Evolutionary conservation across 768 basidiomycete species (phyloP), one percentile per base, ranked within the genome.

Genomic region (Flagelloscypha sp.): DNA sequence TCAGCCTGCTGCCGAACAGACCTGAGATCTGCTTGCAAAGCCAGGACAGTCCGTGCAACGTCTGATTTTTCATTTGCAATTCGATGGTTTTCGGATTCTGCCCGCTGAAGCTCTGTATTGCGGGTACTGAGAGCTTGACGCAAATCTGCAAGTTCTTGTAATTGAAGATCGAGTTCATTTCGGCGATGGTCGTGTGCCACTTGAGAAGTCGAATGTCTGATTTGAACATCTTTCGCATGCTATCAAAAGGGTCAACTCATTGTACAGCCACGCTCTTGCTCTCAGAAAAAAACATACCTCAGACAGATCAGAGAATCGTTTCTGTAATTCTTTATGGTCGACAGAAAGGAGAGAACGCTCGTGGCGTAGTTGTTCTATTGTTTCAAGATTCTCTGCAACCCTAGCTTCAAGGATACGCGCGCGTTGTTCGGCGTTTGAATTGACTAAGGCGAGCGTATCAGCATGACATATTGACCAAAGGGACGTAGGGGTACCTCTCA

Each of bases 1-100:
- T 84, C 81, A 0, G 86, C 87, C 40, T 88, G 83, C 33, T 70
- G 66, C 37, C 75, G 70, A 12, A 94, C 84, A 7, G 84, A 76
- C 38, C 64, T 64, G 16, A 94, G 66, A 50, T 93, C 88, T 4
- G 71, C 62, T 47, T 90, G 81, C 21, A 93, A 66, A 0, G 52
- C 54, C 4, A 72, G 68, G n/a, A 90, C 78, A 3, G 74, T 81
- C 27, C 63, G 66, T 1, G 73, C 69, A 38, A 88, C 74, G 42
- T 77, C 75, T 33, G 57, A 71, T 52, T 77, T 81, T 62, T 81
- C 84, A 2, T 65, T 60, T 13, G 61, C 63, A 40, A 78, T 68
- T 28, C 70, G 74, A 16, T 72, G 62, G 49, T 77, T 79, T 54
- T 87, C 81, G 22, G 68, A 65, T 48, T 79, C 74, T 1, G 70